Conservation (phyloP, 495 filamentous ascomycete genomes). For the Xylaria castorea region DNA sequence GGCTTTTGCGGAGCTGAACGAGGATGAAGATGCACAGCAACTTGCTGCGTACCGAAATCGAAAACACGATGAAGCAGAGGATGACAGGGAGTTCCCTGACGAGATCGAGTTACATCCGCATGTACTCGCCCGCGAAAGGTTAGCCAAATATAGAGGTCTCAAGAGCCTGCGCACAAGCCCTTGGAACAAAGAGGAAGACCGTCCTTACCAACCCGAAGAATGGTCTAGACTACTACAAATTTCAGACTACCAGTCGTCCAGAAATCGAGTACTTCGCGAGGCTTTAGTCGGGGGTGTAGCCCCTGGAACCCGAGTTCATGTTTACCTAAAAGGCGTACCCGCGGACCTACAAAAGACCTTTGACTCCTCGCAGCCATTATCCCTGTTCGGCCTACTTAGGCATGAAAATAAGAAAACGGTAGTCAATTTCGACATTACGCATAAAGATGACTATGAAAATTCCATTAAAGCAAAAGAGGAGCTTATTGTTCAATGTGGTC, state of each 20-base stretch:
- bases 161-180: constrained; percentile 85
- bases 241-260: constrained; percentile 80
- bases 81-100: constrained; percentile 95
- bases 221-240: constrained; percentile 86
- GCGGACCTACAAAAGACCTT: constrained; percentile 60
- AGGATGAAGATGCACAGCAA: constrained; percentile 82
- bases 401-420: constrained; percentile 94
- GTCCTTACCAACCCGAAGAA: constrained; percentile 82
- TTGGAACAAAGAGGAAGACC: constrained; percentile 90
- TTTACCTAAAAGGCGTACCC: constrained; percentile 80
- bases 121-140: constrained; percentile 81
- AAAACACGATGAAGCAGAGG: constrained; percentile 77
- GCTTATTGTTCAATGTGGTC: constrained; percentile 85
- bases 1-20: constrained; percentile 85
- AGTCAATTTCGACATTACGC: constrained; percentile 83
- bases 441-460: constrained; percentile 70
- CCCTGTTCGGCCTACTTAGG: constrained; percentile 82
- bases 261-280: constrained; percentile 76
- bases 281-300: constrained; percentile 83
- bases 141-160: constrained; percentile 84
- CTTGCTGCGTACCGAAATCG: constrained; percentile 76
- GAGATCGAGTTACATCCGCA: constrained; percentile 94
- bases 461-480: constrained; percentile 90
- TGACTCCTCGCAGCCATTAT: constrained; percentile 64
- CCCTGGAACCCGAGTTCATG: constrained; percentile 78